Evolutionary conservation across 73 alveolate genomes (phyloP), one percentile per base, ranked within the genome.

Genomic region (Paramecium biaurelia): DNA sequence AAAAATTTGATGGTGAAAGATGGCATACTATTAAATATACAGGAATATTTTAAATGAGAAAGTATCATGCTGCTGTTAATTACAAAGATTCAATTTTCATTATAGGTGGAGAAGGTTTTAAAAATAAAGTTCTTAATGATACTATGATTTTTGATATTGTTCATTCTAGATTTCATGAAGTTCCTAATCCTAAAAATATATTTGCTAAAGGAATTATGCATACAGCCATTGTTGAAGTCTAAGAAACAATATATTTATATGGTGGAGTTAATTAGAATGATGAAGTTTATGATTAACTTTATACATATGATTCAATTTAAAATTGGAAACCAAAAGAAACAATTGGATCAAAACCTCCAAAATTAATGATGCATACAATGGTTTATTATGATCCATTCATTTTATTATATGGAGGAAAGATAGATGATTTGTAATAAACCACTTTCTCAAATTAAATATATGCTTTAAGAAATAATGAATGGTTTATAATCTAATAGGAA

Each of bases 11-110:
- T 79, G 90, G 90, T 10, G 30, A 26, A 38, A 43, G n/a, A 18
- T 79, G 90, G 90, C 20, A 28, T 1, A 79, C 90, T 10, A 47
- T 79, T 11, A 38, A 21, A 20, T 43, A 43, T 21, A 10, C 26
- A 43, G 90, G 90, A n/a, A 42, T 79, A 21, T 79, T 79, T 79
- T 34, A 79, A 79, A 24, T 41, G 45, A 38, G 90, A 79, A 79
- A 79, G 28, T 79, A 43, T 79, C 90, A 79, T 79, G 90, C 90
- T 5, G 42, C 90, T 23, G 28, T 67, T 34, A 79, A 32, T 24
- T 79, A 43, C 15, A 79, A 34, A 24, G 70, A 41, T 79, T 26
- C 28, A 11, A 38, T 79, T 2, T 24, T 79, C 43, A 42, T 79
- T 5, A 57, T 79, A 4, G 90, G 90, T n/a, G 90, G 90, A 43